Base-by-base conservation (phyloP, 2,329 filamentous ascomycete genomes). In the Aschersonia sp. region DNA sequence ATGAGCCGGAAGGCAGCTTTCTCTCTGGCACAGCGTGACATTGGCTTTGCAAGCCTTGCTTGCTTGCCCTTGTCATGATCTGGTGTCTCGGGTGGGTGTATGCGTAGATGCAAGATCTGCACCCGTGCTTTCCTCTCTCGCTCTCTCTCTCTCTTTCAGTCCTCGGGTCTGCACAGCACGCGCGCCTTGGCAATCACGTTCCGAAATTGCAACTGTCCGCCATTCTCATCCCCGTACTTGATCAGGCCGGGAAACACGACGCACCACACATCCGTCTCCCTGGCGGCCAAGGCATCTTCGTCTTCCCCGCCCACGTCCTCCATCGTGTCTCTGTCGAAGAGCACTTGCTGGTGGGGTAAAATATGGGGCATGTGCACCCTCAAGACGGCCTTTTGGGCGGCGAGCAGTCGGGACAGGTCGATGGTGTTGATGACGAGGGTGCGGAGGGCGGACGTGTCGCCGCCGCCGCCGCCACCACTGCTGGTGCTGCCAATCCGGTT, bases 131-230 rank as follows among this genome's bases (percentile, higher is more conserved):
- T 22, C 22, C 22, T 22, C 22, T 22, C 22, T 22, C 22, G 22
- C 22, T 22, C 22, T 22, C 22, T 22, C 22, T 22, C 22, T 22
- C 22, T 42, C 11, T 12, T 31, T 30, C 6, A 55, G 39, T 58
- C 57, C 55, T 74, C 70, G 7, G 70, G 66, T 45, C 65, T 65
- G 57, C 79, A 83, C 44, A 83, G 62, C 5, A 85, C 80, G 54
- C 73, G 75, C n/a, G 79, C 76, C 62, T 82, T 84, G 50, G 73
- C 67, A 53, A 85, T 75, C 43, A 83, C 70, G 57, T 83, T 84
- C 42, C 70, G 68, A 51, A 76, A 73, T 56, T 82, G 73, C 55
- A 75, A 61, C 52, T 79, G 73, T 40, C 73, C 71, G 30, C 80
- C 81, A 51, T 72, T 75, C 63, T 82, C 79, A 58, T 83, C 78